Conservation (phyloP, 129 eudicot genomes). For the Smallanthus sonchifolius region DNA sequence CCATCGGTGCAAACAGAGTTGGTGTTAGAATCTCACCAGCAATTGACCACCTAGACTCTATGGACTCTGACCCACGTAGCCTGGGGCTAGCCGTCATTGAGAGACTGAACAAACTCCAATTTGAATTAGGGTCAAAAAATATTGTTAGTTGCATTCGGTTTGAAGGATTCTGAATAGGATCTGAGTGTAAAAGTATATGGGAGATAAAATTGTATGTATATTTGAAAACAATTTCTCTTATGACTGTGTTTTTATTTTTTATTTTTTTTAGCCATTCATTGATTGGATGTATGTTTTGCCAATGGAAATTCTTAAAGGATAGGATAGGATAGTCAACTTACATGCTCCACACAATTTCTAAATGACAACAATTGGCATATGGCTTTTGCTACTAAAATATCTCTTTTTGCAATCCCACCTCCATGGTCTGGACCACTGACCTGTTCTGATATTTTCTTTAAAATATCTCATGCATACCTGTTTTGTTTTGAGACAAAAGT, state of each 20-base stretch:
- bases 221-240: neutral
- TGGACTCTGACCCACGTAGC: no score
- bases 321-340: conserved; percentile 19
- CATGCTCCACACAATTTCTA: conserved; percentile 36
- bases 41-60: conserved; percentile 91
- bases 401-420: conserved; percentile 7
- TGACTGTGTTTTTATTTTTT: no score
- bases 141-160: neutral
- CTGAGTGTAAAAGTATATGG: neutral
- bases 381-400: conserved; percentile 13
- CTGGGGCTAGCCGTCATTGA: conserved; percentile 74
- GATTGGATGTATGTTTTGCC: neutral
- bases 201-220: neutral
- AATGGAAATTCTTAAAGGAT: neutral
- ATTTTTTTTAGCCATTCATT: no score
- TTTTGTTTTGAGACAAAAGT: neutral
- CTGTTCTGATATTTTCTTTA: conserved; percentile 19
- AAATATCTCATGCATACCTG: conserved; percentile 13
- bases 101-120: conserved; percentile 55
- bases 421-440: conserved; percentile 15
- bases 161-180: neutral
- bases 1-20: conserved; percentile 65
- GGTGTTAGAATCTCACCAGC: conserved; percentile 90
- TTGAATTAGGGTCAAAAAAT: conserved; percentile 29
- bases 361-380: conserved; percentile 17